These are phyloP conservation scores for Cyclocybe cylindracea DNA, from an alignment of 768 basidiomycete genomes.

Conservation along the genomic window DNA sequence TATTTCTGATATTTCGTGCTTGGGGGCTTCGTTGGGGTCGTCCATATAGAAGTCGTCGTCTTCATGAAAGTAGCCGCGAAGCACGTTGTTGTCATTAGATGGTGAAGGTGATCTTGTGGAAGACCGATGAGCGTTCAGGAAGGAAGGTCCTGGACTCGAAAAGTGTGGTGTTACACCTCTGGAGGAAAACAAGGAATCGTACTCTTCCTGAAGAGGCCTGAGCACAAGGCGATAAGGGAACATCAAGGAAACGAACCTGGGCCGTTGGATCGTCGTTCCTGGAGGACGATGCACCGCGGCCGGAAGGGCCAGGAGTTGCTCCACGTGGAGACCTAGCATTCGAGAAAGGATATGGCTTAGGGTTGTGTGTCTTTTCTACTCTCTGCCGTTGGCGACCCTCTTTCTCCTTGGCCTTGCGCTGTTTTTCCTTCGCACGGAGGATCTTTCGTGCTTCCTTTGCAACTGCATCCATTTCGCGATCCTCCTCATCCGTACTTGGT, in stretches of 20 bases:
- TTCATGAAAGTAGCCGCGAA: conserved; percentile 10
- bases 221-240: too few relatives aligned
- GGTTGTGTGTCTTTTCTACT: conserved; percentile 9
- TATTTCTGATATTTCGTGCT: not conserved
- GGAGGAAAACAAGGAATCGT: not conserved
- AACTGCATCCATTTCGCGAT: conserved; percentile 26
- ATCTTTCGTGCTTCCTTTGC: conserved; percentile 33
- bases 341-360: conserved; percentile 22
- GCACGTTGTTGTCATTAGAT: not conserved
- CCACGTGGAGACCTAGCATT: not conserved
- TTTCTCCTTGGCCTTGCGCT: conserved; percentile 14
- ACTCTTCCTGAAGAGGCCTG: not conserved
- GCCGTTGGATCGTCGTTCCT: too few relatives aligned
- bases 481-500: conserved; percentile 44
- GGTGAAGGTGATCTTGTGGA: conserved; percentile 1
- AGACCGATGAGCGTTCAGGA: not conserved
- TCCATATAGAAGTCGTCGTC: conserved; percentile 10
- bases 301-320: not conserved
- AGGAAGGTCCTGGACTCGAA: not conserved
- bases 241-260: too few relatives aligned
- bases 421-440: conserved; percentile 19
- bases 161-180: not conserved
- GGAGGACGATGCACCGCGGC: too few relatives aligned
- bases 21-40: not conserved
- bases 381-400: conserved; percentile 14